Percentiles rank a stretch among this genome's conserved stretches.
These are phyloP conservation scores for Mitragyna speciosa DNA, from an alignment of 257 asterid genomes.

Conservation along the genomic window DNA sequence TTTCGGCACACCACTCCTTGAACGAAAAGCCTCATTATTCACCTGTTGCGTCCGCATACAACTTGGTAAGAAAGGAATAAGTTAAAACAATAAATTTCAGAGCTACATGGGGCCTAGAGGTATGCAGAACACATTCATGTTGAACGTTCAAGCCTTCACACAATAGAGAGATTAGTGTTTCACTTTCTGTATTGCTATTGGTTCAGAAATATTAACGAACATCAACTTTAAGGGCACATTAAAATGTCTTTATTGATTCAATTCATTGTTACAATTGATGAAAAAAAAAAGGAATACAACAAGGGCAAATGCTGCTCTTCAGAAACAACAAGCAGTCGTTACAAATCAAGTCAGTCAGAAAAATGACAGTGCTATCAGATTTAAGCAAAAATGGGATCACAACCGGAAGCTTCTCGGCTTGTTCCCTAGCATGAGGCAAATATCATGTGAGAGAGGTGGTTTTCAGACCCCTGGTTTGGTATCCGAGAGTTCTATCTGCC, in stretches of 20 bases:
- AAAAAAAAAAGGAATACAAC: background rate
- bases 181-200: too few species aligned
- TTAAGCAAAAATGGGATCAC: conserved; percentile 3
- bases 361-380: conserved; percentile 5
- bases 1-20: background rate
- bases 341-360: conserved; percentile 4
- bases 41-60: too few species aligned
- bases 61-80: too few species aligned
- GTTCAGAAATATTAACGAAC: too few species aligned
- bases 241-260: background rate
- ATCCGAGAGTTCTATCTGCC: background rate
- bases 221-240: background rate
- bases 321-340: background rate
- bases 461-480: background rate
- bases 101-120: too few species aligned
- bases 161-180: too few species aligned
- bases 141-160: too few species aligned
- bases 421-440: background rate
- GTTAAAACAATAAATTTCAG: too few species aligned
- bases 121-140: too few species aligned
- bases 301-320: background rate
- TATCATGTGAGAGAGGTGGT: background rate
- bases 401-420: background rate
- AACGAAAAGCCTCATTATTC: background rate
- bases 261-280: background rate